Base-by-base conservation (phyloP, 2,329 filamentous ascomycete species). In the Kalmusia sp. region DNA sequence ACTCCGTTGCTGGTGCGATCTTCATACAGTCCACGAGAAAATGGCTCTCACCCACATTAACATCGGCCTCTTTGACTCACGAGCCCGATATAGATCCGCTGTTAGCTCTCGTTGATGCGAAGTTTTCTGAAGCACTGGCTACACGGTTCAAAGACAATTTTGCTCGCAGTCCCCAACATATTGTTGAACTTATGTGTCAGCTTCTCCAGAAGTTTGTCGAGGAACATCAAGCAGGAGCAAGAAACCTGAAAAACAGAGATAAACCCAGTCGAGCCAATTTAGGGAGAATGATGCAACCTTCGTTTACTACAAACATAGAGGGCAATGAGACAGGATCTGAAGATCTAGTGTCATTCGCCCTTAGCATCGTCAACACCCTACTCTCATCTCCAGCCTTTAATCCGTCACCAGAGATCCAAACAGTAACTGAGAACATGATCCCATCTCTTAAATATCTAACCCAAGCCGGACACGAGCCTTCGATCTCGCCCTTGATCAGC, bases 71-170 rank as follows among this genome's bases (percentile, higher is more conserved):
- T 1, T 51, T 73, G 8, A 60, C 56, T 52, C 67, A 73, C 17
- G 68, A 76, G 1, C 61, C 73, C 3, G 49, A 63, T 0, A 62
- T 69, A 1, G 79, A 84, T 39, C 76, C 82, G 0, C 53, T 85
- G 3, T 67, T 66, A 4, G 77, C 79, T 3, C 73, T 92, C 1
- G 71, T 82, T 5, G 80, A 89, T 57, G 79, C 86, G 4, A 85
- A 85, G 43, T 72, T 90, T 0, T 77, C 91, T 6, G 86, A 90
- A 63, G 82, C 81, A 28, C 80, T 92, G 73, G 84, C 91, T 71
- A 82, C 84, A 21, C 80, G 77, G 39, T 82, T 87, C 39, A 82
- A 86, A 1, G 83, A 87, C 19, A 86, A 84, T 56, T 79, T 92
- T 11, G 82, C 88, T 25, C 81, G 80, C 27, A 83, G 86, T 51